Base-by-base conservation (phyloP, 2,329 filamentous ascomycete genomes). In the Penicillium psychrosexuale region DNA sequence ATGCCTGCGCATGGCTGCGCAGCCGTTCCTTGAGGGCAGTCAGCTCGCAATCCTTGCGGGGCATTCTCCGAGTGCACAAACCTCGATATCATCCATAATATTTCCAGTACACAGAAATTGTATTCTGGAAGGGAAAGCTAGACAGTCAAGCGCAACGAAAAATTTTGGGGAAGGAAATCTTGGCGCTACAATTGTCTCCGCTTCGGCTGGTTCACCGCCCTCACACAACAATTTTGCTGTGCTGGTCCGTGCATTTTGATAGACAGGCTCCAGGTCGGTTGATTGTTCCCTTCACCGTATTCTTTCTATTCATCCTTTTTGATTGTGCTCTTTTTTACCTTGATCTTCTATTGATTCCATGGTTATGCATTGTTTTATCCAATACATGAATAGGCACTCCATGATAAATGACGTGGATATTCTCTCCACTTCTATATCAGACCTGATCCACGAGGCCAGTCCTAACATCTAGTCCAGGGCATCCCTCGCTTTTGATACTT, bases 1-100 rank as follows among this genome's bases (percentile, higher is more conserved):
- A 96, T 61, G 90, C 88, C 75, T 90, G 84, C 61, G 89, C 81
- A 71, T 78, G 76, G 69, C 75, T 77, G 66, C 75, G 75, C 59
- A 80, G 70, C 61, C 77, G 75, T 65, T 78, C 76, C 77, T 80
- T 64, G 51, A 60, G 59, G 59, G 52, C 43, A 52, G 63, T 66
- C 61, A 67, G 60, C 54, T 61, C 61, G 57, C 48, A 50, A 48
- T 61, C 47, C 48, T 53, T 48, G 51, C 51, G 42, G 45, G 56
- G 40, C 53, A 56, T 57, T 47, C 39, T 43, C 56, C 44, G 51
- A 50, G 52, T 53, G 57, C 49, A 69, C 70, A 62, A 66, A 74
- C 72, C 70, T 74, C 71, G 57, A 74, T 69, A 59, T 74, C 72
- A 66, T 66, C 71, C 72, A 74, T 74, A 19, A 46, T 55, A 17